A percentile compares a stretch with the other conserved stretches of the same genome.
phyloP scores from a whole-genome alignment of 2,329 filamentous ascomycete genomes.

The Zymoseptoria ardabiliae region DNA sequence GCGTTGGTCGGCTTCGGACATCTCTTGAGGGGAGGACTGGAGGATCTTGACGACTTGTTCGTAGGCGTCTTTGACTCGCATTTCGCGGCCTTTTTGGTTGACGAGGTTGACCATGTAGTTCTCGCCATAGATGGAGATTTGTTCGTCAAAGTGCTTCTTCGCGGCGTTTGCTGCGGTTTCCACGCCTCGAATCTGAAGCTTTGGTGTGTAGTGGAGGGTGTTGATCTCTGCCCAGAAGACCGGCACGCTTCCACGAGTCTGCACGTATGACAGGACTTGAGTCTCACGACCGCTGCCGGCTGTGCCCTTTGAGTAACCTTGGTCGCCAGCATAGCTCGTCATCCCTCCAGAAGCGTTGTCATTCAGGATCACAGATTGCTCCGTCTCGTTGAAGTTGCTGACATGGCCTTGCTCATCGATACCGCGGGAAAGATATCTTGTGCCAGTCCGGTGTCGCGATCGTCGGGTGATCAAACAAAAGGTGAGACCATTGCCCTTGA shows the following conservation, averaged over 20 bases:
- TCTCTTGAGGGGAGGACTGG: constrained; percentile 60
- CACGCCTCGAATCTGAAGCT: constrained; percentile 76
- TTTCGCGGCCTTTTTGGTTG: constrained; percentile 89
- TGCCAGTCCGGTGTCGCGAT: constrained; percentile 81
- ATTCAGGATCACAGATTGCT: constrained; percentile 85
- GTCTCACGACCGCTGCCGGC: constrained; percentile 62
- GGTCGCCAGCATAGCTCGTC: constrained; percentile 71
- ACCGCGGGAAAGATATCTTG: constrained; percentile 88
- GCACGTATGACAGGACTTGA: constrained; percentile 88
- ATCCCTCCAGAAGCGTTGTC: constrained; percentile 64
- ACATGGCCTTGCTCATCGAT: constrained; percentile 90
- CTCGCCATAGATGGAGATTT: constrained; percentile 88
- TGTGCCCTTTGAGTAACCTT: constrained; percentile 68
- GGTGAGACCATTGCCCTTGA: constrained; percentile 79
- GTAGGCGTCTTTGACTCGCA: constrained; percentile 84
- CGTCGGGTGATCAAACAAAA: constrained; percentile 82
- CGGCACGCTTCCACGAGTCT: constrained; percentile 92
- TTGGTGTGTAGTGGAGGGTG: constrained; percentile 83
- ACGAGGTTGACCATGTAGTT: constrained; percentile 97
- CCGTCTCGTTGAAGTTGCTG: constrained; percentile 99
- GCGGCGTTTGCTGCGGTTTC: constrained; percentile 75
- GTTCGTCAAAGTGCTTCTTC: constrained; percentile 82
- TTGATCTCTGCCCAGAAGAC: constrained; percentile 97
- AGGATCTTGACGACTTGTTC: constrained; percentile 79
- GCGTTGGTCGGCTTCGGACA: constrained; percentile 52